phyloP scores from a whole-genome alignment of 1,284 basidiomycete species.

The Ustanciosporium gigantosporum region DNA sequence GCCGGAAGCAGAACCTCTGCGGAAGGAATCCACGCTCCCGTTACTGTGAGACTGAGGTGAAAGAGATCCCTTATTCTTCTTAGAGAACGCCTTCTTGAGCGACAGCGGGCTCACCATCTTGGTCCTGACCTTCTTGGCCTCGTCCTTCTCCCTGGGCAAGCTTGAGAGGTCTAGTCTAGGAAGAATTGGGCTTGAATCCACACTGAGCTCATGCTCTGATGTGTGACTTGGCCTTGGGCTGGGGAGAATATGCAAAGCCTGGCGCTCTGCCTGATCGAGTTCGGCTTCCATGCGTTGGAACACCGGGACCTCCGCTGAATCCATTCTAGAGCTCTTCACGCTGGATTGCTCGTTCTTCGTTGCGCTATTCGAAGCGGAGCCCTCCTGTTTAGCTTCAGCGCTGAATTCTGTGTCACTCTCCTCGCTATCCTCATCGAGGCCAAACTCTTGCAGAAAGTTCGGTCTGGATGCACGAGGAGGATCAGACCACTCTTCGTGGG shows the following conservation, averaged over 20 bases:
- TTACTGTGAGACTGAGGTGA: no score
- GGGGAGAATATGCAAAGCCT: background rate
- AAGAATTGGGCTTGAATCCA: conserved; percentile 7
- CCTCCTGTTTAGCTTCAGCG: conserved; percentile 9
- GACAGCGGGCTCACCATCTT: conserved; percentile 23
- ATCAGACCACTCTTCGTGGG: conserved; percentile 11
- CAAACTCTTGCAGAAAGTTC: conserved; percentile 26
- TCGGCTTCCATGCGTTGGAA: conserved; percentile 33
- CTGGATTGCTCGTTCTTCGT: no score
- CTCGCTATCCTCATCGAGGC: conserved; percentile 23
- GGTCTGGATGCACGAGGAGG: conserved; percentile 3
- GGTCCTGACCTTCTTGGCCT: conserved; percentile 9
- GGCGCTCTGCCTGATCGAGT: background rate
- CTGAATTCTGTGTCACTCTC: conserved; percentile 34
- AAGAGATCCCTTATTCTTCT: no score
- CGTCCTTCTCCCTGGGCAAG: conserved; percentile 30
- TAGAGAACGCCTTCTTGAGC: conserved; percentile 31
- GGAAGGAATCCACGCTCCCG: background rate
- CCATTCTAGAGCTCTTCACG: no score
- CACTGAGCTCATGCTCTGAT: background rate
- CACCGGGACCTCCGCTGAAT: no score
- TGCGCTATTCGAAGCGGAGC: no score
- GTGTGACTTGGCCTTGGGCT: no score
- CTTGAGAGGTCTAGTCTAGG: conserved; percentile 17
- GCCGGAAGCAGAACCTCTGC: conserved; percentile 2